Evolutionary conservation across 108 stramenopile species (phyloP), one percentile per base, ranked within the genome.

Genomic region (Pseudonitzschia multiseries): DNA sequence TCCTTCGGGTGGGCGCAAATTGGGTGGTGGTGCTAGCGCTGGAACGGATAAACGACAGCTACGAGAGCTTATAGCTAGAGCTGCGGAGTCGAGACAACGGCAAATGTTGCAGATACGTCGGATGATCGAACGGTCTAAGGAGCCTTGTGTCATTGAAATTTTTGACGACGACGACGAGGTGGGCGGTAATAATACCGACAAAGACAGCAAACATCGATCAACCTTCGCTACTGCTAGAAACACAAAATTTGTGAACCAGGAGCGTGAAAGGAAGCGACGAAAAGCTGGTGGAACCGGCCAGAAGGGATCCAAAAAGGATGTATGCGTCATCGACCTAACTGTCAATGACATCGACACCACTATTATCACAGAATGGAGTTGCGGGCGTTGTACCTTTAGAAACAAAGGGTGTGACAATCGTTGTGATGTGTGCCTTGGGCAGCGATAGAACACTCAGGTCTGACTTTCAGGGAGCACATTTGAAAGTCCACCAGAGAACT

Each of bases 111-210:
- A 70, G 8, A 12, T 79, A 12, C 71, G 79, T 31, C 50, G 75
- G 18, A 65, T 59, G 51, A 81, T 79, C 36, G 70, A 76, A 70
- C 60, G 36, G 32, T 77, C 79, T 43, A 73, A 77, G 48, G 76
- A 75, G 41, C 80, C 86, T 8, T 86, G 86, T 36, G 72, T 76
- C 52, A 73, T 76, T 62, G 78, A 83, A 32, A 79, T 70, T n/a
- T 54, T 42, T 8, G 71, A 72, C 20, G 41, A 46, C 28, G 61
- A 72, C 46, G 61, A 3, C 42, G 71, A 72, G 27, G 71, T 52
- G 17, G 48, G 53, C 27, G 2, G 32, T 43, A 32, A 65, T 40
- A 26, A 51, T 0, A 0, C 33, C 20, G 0, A 46, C 6, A 4
- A 46, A 67, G 40, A 27, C 6, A 6, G 36, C n/a, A n/a, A n/a